These are phyloP conservation scores for Ilex paraguariensis DNA, from an alignment of 305 asterid species.

Conservation along the genomic window DNA sequence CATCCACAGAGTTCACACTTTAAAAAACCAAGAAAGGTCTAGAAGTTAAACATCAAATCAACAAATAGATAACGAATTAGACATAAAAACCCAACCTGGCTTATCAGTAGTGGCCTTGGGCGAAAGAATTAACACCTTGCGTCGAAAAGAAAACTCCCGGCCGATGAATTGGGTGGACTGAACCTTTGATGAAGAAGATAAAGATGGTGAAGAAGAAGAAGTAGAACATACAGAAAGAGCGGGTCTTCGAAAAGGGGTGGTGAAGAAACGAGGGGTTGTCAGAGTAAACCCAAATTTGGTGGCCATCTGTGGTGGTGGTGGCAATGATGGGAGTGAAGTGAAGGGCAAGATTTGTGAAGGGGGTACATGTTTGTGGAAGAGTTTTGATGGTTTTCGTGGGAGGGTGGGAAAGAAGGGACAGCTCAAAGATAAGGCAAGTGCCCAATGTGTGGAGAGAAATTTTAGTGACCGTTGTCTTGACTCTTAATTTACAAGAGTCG, in stretches of 20 bases:
- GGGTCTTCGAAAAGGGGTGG: conserved; percentile 48
- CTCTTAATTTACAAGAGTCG: conserved; percentile 19
- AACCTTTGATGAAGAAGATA: conserved; percentile 38
- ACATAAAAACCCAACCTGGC: conserved; percentile 47
- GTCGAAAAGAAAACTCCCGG: conserved; percentile 27
- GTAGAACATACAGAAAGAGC: conserved; percentile 31
- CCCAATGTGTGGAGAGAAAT: conserved; percentile 68
- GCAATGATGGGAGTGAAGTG: not conserved
- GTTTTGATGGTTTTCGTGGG: conserved; percentile 9
- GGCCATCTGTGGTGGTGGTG: conserved; percentile 53
- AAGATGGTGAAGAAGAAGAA: conserved; percentile 26
- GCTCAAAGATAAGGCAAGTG: conserved; percentile 56
- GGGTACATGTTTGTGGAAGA: conserved; percentile 32
- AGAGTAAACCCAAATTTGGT: conserved; percentile 45
- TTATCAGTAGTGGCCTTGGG: conserved; percentile 79
- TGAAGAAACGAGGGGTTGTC: conserved; percentile 37
- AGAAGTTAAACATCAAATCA: not conserved
- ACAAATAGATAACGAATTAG: not conserved
- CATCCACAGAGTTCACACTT: not conserved
- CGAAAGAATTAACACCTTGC: conserved; percentile 41
- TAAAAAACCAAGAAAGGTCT: not conserved
- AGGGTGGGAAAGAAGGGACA: conserved; percentile 16
- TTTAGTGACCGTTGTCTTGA: conserved; percentile 14
- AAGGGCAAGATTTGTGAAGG: conserved; percentile 10
- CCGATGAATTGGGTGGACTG: conserved; percentile 37